A percentile compares a stretch with the other conserved stretches of the same genome.
Conservation (phyloP, 441 rosid genomes). For the Jatropha multifida region DNA sequence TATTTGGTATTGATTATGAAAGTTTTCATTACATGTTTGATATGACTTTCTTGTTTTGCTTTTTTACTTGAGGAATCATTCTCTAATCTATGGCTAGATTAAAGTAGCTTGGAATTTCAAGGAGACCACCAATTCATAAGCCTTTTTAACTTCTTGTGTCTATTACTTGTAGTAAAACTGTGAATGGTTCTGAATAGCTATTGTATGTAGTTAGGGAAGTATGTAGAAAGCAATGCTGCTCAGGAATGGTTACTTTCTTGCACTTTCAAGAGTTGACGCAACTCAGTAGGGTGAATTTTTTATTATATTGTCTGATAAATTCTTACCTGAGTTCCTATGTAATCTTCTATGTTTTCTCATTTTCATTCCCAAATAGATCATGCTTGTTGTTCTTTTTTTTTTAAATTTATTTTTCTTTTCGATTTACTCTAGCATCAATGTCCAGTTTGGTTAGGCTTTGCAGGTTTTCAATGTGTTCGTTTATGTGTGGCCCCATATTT, state of each 20-base stretch:
- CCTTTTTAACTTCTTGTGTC: neutral
- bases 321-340: neutral
- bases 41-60: neutral
- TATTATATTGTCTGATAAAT: neutral
- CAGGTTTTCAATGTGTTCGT: neutral
- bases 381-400: neutral
- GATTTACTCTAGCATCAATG: neutral
- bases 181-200: neutral
- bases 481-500: neutral
- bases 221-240: neutral
- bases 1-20: neutral
- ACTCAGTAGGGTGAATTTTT: neutral
- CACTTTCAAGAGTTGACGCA: neutral
- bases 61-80: neutral
- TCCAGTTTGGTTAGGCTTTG: neutral
- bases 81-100: neutral
- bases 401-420: too few species aligned
- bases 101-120: neutral
- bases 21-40: neutral
- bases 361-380: neutral
- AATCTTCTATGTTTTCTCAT: neutral
- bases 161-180: neutral
- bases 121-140: neutral
- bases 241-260: neutral
- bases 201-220: neutral